Evolutionary conservation across 768 basidiomycete species (phyloP), one percentile per base, ranked within the genome.

Genomic region (Kwoniella heveanensis): DNA sequence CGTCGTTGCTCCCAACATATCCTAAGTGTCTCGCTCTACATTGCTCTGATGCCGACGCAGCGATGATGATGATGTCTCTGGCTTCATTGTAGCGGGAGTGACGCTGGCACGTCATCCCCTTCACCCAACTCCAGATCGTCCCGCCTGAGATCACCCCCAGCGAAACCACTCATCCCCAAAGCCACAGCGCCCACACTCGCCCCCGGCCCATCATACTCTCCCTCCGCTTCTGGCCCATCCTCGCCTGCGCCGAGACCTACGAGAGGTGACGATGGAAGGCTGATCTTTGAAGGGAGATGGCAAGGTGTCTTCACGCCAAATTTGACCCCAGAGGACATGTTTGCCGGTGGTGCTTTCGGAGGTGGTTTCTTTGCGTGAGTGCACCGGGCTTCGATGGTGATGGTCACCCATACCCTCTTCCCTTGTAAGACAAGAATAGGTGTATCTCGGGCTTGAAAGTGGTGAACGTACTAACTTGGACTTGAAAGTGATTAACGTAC

Each of bases 321-420:
- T 65, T 15, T 80, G 9, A 77, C 77, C 0, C 79, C 79, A 1
- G 69, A 76, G 46, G 79, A 80, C 60, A 76, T 80, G 68, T 80
- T 80, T 30, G 24, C 44, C 17, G 71, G 70, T 1, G 79, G 79
- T 8, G 79, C 79, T 19, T 80, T 80, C 50, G 79, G 72, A 10
- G 79, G 79, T 0, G 69, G 54, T 19, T 80, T 76, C 64, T 80
- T 71, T 62, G 64, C 64, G 72, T 71, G 54, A 71, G 74, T 66
- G 24, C 51, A 13, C n/a, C n/a, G n/a, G n/a, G n/a, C n/a, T n/a
- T n/a, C n/a, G n/a, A n/a, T n/a, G n/a, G n/a, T n/a, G n/a, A n/a
- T n/a, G n/a, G n/a, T n/a, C n/a, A n/a, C n/a, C n/a, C n/a, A n/a
- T n/a, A n/a, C n/a, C n/a, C n/a, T n/a, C n/a, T n/a, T n/a, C n/a